A percentile compares a stretch with the other conserved stretches of the same genome.
Conservation (phyloP, 2,329 filamentous ascomycete genomes). For the Cladosporium sp. region DNA sequence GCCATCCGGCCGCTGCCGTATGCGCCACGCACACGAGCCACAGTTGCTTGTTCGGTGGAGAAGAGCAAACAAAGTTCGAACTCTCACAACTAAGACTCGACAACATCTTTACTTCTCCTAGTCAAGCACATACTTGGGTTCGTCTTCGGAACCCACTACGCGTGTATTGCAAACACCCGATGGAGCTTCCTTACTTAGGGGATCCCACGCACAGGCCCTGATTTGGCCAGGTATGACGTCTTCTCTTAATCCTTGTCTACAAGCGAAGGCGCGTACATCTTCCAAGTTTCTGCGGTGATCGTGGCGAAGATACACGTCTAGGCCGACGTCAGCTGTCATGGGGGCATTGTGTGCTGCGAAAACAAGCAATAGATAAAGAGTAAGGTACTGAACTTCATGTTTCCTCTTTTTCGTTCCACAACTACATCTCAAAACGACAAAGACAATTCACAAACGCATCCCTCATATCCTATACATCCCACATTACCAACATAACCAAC, state of each 20-base stretch:
- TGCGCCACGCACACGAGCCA: neutral
- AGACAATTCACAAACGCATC: neutral
- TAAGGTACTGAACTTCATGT: conserved; percentile 2
- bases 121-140: neutral
- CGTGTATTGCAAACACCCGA: neutral
- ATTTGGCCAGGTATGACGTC: conserved; percentile 16
- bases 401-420: neutral
- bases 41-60: conserved; percentile 3
- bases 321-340: conserved; percentile 19
- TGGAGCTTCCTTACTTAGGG: neutral
- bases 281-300: conserved; percentile 16
- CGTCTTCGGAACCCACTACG: neutral
- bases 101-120: neutral
- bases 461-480: neutral
- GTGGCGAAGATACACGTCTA: conserved; percentile 5
- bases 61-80: neutral
- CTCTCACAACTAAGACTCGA: neutral
- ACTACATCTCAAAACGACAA: neutral
- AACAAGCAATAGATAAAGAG: conserved; percentile 11
- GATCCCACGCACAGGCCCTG: conserved; percentile 6
- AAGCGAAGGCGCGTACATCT: conserved; percentile 15
- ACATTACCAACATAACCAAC: neutral
- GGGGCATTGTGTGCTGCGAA: neutral
- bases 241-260: neutral
- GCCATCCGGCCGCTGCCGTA: neutral